A percentile compares a stretch with the other conserved stretches of the same genome.
Evolutionary conservation across 169 alveolate species (phyloP).

Genomic region (Eimeria tenella): DNA sequence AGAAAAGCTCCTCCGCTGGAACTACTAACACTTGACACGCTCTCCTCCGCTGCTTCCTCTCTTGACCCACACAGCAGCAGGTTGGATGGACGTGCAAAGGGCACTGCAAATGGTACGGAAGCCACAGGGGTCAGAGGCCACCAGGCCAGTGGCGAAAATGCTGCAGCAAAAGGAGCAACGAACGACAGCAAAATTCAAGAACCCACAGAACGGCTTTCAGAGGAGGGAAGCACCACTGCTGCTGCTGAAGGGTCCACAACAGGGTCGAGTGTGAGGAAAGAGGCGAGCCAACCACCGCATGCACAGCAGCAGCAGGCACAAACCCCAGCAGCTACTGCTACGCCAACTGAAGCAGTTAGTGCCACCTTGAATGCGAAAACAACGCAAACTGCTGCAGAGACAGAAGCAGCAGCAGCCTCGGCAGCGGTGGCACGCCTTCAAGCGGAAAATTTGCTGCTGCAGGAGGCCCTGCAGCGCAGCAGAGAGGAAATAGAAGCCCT

Average conservation of each 20-base stretch:
- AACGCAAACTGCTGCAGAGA: not conserved
- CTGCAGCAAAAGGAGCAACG: no score
- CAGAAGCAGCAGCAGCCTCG: not conserved
- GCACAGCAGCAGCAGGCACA: no score
- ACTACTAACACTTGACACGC: no score
- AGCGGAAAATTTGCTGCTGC: slow-evolving; percentile 17
- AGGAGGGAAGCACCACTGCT: not conserved
- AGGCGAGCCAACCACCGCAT: not conserved
- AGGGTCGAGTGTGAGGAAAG: not conserved
- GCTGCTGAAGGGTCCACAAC: not conserved
- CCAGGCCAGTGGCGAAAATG: no score
- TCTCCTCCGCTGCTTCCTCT: no score
- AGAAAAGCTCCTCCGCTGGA: not conserved
- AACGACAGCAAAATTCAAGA: not conserved
- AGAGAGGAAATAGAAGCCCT: slow-evolving; percentile 30
- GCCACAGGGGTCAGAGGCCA: no score
- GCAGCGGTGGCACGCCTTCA: not conserved
- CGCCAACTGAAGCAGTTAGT: not conserved
- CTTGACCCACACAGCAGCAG: no score
- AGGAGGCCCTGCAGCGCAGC: slow-evolving; percentile 35
- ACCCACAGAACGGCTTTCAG: not conserved
- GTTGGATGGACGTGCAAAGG: no score
- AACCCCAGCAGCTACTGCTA: not conserved
- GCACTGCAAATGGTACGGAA: no score
- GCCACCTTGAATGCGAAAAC: not conserved